Evolutionary conservation across 75 land plant species (phyloP), one percentile per base, ranked within the genome.

Genomic region (Ceratopteris richardii): DNA sequence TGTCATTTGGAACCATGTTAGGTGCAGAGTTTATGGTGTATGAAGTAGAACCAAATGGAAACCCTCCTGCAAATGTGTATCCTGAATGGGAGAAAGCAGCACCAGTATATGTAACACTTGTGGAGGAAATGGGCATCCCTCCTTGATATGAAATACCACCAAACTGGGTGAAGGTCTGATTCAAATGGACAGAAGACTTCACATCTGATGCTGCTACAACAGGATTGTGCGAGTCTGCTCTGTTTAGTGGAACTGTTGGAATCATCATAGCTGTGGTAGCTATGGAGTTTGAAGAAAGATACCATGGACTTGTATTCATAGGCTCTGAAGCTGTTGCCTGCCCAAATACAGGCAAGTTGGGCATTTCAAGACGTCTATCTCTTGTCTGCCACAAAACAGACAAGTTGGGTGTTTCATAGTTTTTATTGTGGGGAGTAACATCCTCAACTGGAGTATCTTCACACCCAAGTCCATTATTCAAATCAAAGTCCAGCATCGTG

Each of bases 391-490:
- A n/a, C 3, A 62, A 57, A 31, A 70, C 50, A 20, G 76, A 69
- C 41, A 21, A 26, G 31, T 63, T 41, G 24, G 54, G 53, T 16
- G 50, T 69, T 14, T 61, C 68, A 14, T 22, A n/a, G 31, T 41
- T 39, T 33, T 44, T 28, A 56, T 39, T 41, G 57, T 41, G 19
- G 51, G 62, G 44, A 62, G 29, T 17, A 36, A 40, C 56, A 14
- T 57, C 62, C 19, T 60, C 58, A 5, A 36, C 71, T 26, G 24
- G 48, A 44, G 42, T 6, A 18, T 73, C 78, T 46, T 77, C 79
- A 28, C 73, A 36, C 21, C 48, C 71, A 40, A 62, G 62, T 22
- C 71, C 80, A 58, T 69, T 72, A 62, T 77, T 77, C 58, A 77
- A 52, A 44, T 77, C 80, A 46, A 77, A 77, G 41, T 77, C 77